Conservation (phyloP, 441 rosid genomes). For the Erodium moschatum region DNA sequence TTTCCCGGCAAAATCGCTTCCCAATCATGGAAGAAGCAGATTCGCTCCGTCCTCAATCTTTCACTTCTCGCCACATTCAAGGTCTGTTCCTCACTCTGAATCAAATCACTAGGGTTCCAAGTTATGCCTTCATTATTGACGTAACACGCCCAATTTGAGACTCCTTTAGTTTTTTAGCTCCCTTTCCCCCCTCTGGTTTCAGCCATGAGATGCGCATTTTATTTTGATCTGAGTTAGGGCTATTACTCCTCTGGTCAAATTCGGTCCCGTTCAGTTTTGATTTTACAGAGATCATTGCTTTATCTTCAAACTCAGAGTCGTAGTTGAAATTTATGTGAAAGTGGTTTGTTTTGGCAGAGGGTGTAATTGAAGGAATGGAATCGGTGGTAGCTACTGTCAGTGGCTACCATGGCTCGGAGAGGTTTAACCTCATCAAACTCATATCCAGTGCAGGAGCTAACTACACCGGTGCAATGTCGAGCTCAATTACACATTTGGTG, state of each 20-base stretch:
- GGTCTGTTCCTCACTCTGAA: background rate
- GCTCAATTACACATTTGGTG: constrained; percentile 71
- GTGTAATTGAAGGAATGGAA: constrained; percentile 49
- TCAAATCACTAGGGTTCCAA: background rate
- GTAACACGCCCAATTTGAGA: background rate
- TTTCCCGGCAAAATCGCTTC: background rate
- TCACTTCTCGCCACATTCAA: background rate
- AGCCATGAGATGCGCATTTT: too few species aligned
- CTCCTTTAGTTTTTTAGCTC: background rate
- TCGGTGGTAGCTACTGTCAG: constrained; percentile 76
- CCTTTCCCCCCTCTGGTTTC: too few species aligned
- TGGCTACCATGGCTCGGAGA: constrained; percentile 69
- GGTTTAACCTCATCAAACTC: constrained; percentile 76
- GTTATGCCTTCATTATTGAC: background rate
- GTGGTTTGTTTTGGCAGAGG: constrained; percentile 11
- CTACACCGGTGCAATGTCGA: constrained; percentile 67
- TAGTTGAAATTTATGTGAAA: background rate
- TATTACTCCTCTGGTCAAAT: background rate
- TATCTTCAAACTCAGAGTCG: background rate
- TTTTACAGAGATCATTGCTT: too few species aligned
- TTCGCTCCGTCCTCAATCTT: constrained; percentile 1
- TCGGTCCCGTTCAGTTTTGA: background rate
- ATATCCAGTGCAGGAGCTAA: constrained; percentile 59
- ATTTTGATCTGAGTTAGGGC: background rate
- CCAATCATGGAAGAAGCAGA: background rate